Percentiles rank a stretch among this genome's conserved stretches.
phyloP scores from a whole-genome alignment of 2,329 filamentous ascomycete species.

The Penicillium sclerotigenum region DNA sequence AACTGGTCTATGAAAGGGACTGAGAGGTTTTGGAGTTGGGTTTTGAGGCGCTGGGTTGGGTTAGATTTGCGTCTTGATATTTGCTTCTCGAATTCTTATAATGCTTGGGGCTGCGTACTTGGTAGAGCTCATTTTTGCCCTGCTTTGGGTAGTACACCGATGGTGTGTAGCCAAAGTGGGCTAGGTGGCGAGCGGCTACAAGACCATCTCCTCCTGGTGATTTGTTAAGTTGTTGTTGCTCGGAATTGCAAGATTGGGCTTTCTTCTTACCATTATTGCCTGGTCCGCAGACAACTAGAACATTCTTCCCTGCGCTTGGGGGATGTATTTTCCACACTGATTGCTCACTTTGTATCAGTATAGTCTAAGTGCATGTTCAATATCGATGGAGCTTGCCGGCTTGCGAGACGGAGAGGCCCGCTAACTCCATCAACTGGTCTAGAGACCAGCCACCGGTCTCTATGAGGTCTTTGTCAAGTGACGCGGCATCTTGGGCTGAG shows the following conservation, averaged over 20 bases:
- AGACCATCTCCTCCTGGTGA: constrained; percentile 80
- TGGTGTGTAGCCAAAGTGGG: constrained; percentile 86
- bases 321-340: constrained; percentile 86
- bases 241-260: background rate
- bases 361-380: background rate
- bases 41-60: constrained; percentile 66
- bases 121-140: constrained; percentile 84
- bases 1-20: constrained; percentile 86
- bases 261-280: constrained; percentile 56
- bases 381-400: constrained; percentile 57
- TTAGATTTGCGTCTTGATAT: background rate
- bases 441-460: constrained; percentile 79
- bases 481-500: constrained; percentile 79
- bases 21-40: constrained; percentile 77
- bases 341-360: constrained; percentile 2
- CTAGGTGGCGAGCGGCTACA: constrained; percentile 86
- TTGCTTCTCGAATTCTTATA: constrained; percentile 5
- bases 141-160: constrained; percentile 91
- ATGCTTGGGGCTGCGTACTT: constrained; percentile 50
- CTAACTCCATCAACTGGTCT: constrained; percentile 96
- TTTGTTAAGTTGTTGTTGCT: background rate
- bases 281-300: constrained; percentile 90
- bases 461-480: constrained; percentile 93
- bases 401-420: constrained; percentile 88
- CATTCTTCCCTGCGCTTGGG: constrained; percentile 62